phyloP scores from a whole-genome alignment of 208 protist species.

The Wallacemonas collosoma region DNA sequence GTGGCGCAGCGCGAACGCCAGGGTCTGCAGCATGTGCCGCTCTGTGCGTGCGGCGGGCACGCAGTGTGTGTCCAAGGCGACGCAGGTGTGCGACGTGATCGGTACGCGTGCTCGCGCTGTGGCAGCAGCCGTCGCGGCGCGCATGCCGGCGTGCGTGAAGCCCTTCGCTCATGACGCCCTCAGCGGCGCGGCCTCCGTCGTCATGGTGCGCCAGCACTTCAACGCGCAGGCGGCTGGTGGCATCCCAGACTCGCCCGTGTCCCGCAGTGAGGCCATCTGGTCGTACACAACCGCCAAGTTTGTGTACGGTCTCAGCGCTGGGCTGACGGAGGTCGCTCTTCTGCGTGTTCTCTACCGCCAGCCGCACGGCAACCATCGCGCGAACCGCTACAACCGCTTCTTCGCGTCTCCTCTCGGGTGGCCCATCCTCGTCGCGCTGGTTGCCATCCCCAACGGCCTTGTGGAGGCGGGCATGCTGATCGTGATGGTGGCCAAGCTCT shows the following conservation, averaged over 20 bases:
- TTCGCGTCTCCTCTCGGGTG: conserved; percentile 41
- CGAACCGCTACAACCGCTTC: conserved; percentile 38
- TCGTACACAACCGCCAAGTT: conserved; percentile 58
- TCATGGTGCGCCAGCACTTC: conserved; percentile 33
- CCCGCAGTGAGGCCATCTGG: conserved; percentile 23
- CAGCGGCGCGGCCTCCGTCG: conserved; percentile 40
- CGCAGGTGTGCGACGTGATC: neutral
- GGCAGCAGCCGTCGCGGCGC: neutral
- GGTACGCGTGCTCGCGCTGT: neutral
- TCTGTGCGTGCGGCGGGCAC: neutral
- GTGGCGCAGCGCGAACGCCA: neutral
- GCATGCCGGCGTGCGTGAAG: conserved; percentile 5
- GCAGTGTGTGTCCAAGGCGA: neutral
- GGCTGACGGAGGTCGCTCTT: conserved; percentile 45
- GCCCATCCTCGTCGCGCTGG: conserved; percentile 36
- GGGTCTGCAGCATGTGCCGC: neutral
- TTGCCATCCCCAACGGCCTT: conserved; percentile 56
- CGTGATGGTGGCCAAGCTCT: conserved; percentile 40
- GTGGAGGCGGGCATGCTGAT: conserved; percentile 52
- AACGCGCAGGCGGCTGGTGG: conserved; percentile 20
- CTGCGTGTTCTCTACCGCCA: conserved; percentile 54
- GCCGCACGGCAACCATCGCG: conserved; percentile 40
- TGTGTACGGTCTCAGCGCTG: conserved; percentile 50
- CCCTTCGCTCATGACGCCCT: conserved; percentile 30
- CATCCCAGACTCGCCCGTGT: neutral